phyloP scores from a whole-genome alignment of 129 eudicot species.

The Logfia minima region DNA sequence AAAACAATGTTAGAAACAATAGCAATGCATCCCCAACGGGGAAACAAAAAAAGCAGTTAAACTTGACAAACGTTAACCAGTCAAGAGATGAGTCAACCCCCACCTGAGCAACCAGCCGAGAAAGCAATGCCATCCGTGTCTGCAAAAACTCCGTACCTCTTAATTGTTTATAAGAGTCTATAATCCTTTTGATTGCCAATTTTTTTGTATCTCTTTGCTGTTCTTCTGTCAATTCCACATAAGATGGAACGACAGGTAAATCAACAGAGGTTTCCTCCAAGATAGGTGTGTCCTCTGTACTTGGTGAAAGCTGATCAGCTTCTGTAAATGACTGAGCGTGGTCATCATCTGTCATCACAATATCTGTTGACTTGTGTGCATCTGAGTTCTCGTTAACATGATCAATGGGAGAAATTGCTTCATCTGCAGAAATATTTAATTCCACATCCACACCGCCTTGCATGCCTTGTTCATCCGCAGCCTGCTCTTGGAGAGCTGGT shows the following conservation, averaged over 20 bases:
- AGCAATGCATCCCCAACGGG: conserved; percentile 23
- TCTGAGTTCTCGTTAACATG: conserved; percentile 38
- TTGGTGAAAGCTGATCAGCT: conserved; percentile 60
- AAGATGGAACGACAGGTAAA: conserved; percentile 66
- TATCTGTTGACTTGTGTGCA: conserved; percentile 36
- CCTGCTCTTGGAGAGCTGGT: conserved; percentile 39
- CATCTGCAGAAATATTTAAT: conserved; percentile 33
- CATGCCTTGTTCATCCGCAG: conserved; percentile 38
- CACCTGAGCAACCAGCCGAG: conserved; percentile 96
- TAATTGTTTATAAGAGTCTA: conserved; percentile 55
- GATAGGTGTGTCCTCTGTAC: conserved; percentile 39
- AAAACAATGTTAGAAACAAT: conserved; percentile 31
- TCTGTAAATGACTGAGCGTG: conserved; percentile 48
- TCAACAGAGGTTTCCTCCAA: conserved; percentile 55
- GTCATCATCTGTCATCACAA: conserved; percentile 38
- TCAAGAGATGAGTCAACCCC: conserved; percentile 48
- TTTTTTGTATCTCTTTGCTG: conserved; percentile 48
- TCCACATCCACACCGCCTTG: conserved; percentile 40
- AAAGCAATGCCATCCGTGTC: conserved; percentile 72
- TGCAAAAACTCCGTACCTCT: conserved; percentile 51
- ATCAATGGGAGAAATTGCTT: conserved; percentile 37
- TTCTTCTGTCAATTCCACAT: conserved; percentile 62
- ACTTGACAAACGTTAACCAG: conserved; percentile 37
- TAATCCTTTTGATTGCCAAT: conserved; percentile 62
- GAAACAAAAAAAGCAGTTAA: conserved; percentile 34